Conservation (phyloP, 1,139 yeast genomes). For the Fermentozyma sake region DNA sequence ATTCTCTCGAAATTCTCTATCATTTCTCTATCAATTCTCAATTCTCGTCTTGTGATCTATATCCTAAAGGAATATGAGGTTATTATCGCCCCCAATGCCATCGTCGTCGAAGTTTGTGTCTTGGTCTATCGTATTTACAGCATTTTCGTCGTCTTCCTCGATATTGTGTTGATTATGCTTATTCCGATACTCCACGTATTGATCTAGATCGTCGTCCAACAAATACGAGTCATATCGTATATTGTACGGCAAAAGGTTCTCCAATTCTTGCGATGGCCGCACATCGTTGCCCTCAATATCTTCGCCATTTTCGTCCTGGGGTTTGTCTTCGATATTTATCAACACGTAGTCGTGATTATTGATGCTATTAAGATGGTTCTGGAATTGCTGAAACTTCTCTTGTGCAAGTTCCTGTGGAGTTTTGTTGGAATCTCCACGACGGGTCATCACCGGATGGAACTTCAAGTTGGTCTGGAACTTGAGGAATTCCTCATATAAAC, state of each 20-base stretch:
- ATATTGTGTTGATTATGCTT: background rate
- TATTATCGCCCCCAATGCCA: slow-evolving; percentile 16
- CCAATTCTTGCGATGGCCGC: slow-evolving; percentile 18
- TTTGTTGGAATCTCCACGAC: slow-evolving; percentile 5
- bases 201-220: slow-evolving; percentile 22
- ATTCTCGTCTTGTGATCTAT: too few species aligned
- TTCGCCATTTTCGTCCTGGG: slow-evolving; percentile 9
- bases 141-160: slow-evolving; percentile 2
- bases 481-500: slow-evolving; percentile 25
- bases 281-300: slow-evolving; percentile 11
- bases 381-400: slow-evolving; percentile 18
- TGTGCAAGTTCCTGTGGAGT: slow-evolving; percentile 12
- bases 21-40: too few species aligned
- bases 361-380: slow-evolving; percentile 19
- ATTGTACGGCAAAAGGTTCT: slow-evolving; percentile 27
- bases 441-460: slow-evolving; percentile 26
- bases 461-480: slow-evolving; percentile 25
- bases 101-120: slow-evolving; percentile 6
- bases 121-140: slow-evolving; percentile 2
- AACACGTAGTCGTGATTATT: slow-evolving; percentile 30
- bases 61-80: slow-evolving; percentile 9
- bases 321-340: slow-evolving; percentile 18
- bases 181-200: slow-evolving; percentile 9
- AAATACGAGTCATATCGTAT: slow-evolving; percentile 22
- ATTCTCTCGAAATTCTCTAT: too few species aligned